These are phyloP conservation scores for Butyriboletus loyo DNA, from an alignment of 768 basidiomycete species.

Conservation along the genomic window DNA sequence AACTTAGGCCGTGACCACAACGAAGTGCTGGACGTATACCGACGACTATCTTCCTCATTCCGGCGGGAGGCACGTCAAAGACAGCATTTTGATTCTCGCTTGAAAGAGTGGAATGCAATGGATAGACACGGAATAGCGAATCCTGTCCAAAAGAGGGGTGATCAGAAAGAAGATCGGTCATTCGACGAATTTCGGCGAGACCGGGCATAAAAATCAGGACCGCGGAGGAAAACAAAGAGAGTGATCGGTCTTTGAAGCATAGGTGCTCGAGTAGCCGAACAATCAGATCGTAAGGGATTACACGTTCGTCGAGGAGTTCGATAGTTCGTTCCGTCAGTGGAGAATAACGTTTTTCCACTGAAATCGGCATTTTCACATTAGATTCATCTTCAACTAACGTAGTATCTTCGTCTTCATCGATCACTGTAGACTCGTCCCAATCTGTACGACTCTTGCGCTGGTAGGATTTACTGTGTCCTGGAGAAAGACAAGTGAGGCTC, in stretches of 20 bases:
- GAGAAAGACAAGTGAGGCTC: not conserved
- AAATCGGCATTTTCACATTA: conserved; percentile 33
- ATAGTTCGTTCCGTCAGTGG: conserved; percentile 69
- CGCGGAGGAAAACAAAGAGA: conserved; percentile 66
- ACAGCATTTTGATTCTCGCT: conserved; percentile 89
- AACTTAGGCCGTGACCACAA: not conserved
- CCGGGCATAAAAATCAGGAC: conserved; percentile 94
- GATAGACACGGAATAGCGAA: conserved; percentile 69
- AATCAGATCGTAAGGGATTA: conserved; percentile 91
- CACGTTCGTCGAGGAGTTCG: conserved; percentile 81
- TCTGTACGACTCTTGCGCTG: conserved; percentile 61
- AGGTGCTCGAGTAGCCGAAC: conserved; percentile 76
- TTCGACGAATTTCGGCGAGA: conserved; percentile 84
- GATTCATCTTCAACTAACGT: conserved; percentile 19
- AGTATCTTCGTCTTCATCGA: conserved; percentile 67
- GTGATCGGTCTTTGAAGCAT: conserved; percentile 62
- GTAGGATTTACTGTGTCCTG: conserved; percentile 64
- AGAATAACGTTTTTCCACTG: conserved; percentile 80
- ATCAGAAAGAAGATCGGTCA: conserved; percentile 77
- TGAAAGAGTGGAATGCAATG: conserved; percentile 90
- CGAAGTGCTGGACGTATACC: conserved; percentile 44
- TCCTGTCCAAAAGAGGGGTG: conserved; percentile 68
- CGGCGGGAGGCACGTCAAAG: conserved; percentile 80
- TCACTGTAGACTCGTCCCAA: conserved; percentile 72
- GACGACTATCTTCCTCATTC: conserved; percentile 90